Conservation (phyloP, 2,329 filamentous ascomycete genomes). For the Scleromitrula shiraiana region DNA sequence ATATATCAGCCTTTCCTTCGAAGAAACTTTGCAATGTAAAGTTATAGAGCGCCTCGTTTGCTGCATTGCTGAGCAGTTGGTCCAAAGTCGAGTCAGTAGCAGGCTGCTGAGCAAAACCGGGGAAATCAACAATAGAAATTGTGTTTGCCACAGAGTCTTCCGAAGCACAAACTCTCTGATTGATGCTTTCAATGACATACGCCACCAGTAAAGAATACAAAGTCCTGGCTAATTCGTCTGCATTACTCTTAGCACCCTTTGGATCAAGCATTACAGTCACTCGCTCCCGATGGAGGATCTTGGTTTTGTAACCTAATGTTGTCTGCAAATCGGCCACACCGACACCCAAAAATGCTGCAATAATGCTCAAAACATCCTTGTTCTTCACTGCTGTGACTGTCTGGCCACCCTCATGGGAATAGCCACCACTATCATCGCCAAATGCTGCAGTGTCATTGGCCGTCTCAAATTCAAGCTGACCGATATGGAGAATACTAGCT, state of each 20-base stretch:
- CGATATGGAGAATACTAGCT: slow-evolving; percentile 91
- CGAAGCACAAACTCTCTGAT: slow-evolving; percentile 76
- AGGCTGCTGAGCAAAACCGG: slow-evolving; percentile 81
- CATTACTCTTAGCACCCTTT: slow-evolving; percentile 79
- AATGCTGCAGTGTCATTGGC: slow-evolving; percentile 69
- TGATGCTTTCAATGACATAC: slow-evolving; percentile 87
- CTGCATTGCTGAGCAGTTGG: slow-evolving; percentile 90
- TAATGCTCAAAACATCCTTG: slow-evolving; percentile 75
- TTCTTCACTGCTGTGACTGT: slow-evolving; percentile 84
- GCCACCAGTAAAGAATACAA: slow-evolving; percentile 91
- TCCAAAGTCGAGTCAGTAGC: slow-evolving; percentile 81
- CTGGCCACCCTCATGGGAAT: slow-evolving; percentile 88
- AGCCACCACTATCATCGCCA: slow-evolving; percentile 89
- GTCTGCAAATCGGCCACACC: slow-evolving; percentile 72
- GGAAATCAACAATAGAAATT: slow-evolving; percentile 91
- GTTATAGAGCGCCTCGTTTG: slow-evolving; percentile 86
- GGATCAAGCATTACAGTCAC: slow-evolving; percentile 99
- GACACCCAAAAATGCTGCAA: slow-evolving; percentile 93
- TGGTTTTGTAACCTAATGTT: slow-evolving; percentile 90
- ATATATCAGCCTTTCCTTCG: slow-evolving; percentile 82
- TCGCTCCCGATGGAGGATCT: slow-evolving; percentile 89
- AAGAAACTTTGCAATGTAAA: slow-evolving; percentile 94
- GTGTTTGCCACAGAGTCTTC: slow-evolving; percentile 91
- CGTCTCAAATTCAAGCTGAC: slow-evolving; percentile 88
- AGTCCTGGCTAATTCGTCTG: slow-evolving; percentile 87